Percentiles rank a stretch among this genome's conserved stretches.
phyloP scores from a whole-genome alignment of 2,329 filamentous ascomycete genomes.

The Neofusicoccum ribis region DNA sequence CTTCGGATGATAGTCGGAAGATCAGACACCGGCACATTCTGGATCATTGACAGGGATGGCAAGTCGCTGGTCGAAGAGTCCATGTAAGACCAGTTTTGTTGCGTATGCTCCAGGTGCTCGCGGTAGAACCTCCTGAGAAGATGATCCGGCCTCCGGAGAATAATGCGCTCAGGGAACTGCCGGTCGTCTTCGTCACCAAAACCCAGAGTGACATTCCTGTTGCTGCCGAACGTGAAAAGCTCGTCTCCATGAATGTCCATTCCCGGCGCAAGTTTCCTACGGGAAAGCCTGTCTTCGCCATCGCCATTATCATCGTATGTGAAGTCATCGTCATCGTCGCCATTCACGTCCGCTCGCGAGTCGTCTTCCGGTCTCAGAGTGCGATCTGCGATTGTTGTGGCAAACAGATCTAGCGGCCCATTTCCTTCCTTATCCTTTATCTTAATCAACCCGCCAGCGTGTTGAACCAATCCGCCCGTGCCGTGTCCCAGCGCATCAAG shows the following conservation, averaged over 20 bases:
- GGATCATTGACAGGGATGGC: slow-evolving; percentile 22
- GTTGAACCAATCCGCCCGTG: slow-evolving; percentile 57
- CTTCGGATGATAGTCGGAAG: slow-evolving; percentile 73
- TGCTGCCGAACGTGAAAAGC: slow-evolving; percentile 91
- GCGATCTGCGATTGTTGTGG: slow-evolving; percentile 79
- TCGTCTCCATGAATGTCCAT: slow-evolving; percentile 69
- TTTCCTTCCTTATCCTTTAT: slow-evolving; percentile 95
- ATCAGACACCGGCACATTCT: slow-evolving; percentile 48
- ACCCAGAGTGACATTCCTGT: slow-evolving; percentile 89
- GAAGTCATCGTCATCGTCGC: slow-evolving; percentile 57
- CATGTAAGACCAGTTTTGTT: slow-evolving; percentile 40
- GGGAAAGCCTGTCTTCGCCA: slow-evolving; percentile 23
- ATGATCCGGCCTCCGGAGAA: slow-evolving; percentile 73
- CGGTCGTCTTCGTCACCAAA: slow-evolving; percentile 95
- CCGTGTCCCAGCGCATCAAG: slow-evolving; percentile 65
- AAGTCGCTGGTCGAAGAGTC: slow-evolving; percentile 32
- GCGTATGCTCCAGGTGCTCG: slow-evolving; percentile 59
- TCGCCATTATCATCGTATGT: slow-evolving; percentile 43
- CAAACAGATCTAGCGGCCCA: slow-evolving; percentile 91
- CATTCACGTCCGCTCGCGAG: slow-evolving; percentile 26
- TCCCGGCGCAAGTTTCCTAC: slow-evolving; percentile 26
- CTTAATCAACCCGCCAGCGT: slow-evolving; percentile 78
- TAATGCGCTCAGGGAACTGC: slow-evolving; percentile 85
- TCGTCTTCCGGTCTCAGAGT: slow-evolving; percentile 57
- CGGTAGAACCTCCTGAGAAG: slow-evolving; percentile 72